A percentile compares a stretch with the other conserved stretches of the same genome.
phyloP scores from a whole-genome alignment of 768 basidiomycete species.

The Agaricus subrufescens region DNA sequence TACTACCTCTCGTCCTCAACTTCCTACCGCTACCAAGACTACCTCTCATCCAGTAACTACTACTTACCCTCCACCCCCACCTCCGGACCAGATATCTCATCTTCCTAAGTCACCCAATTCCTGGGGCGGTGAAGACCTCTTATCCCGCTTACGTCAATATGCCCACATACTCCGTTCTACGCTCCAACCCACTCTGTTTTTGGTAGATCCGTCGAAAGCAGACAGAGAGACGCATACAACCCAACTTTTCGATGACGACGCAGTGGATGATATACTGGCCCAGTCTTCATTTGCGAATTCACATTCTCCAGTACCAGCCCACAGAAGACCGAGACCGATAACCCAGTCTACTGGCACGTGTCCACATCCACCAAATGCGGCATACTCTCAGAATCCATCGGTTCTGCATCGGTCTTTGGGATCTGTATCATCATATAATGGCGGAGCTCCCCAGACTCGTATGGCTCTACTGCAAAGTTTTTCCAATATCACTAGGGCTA shows the following conservation, averaged over 20 bases:
- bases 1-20: conserved; percentile 19
- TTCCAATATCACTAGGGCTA: conserved; percentile 89
- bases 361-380: background rate
- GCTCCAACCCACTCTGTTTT: conserved; percentile 79
- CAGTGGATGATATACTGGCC: conserved; percentile 81
- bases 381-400: conserved; percentile 62
- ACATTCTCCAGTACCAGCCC: conserved; percentile 79
- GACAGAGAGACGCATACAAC: conserved; percentile 91
- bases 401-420: conserved; percentile 78
- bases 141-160: conserved; percentile 71
- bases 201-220: conserved; percentile 89
- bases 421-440: conserved; percentile 39
- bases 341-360: conserved; percentile 34
- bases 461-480: conserved; percentile 89
- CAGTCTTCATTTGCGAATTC: conserved; percentile 75
- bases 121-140: conserved; percentile 87
- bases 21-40: background rate
- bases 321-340: conserved; percentile 69
- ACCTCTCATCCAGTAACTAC: conserved; percentile 28
- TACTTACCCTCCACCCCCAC: conserved; percentile 61
- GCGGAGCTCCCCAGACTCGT: conserved; percentile 50
- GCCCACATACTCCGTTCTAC: conserved; percentile 81
- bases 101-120: conserved; percentile 43
- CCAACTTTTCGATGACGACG: conserved; percentile 79
- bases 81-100: conserved; percentile 33